Base-by-base conservation (phyloP, 768 basidiomycete genomes). In the Hypsizygus marmoreus region DNA sequence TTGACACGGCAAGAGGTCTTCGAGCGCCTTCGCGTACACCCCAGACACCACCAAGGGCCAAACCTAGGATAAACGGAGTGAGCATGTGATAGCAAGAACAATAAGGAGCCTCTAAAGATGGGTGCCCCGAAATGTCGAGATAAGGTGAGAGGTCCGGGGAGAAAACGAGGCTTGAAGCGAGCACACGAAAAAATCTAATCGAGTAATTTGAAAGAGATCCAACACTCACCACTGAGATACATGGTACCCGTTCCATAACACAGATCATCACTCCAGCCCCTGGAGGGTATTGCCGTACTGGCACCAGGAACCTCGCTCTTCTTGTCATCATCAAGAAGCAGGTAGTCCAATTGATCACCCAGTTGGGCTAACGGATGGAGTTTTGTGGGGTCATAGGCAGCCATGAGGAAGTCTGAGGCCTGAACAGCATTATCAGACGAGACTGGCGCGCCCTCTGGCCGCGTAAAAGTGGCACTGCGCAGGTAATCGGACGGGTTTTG, bases 201-300 rank as follows among this genome's bases (percentile, higher is more conserved):
- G 50, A 74, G 75, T 73, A 76, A 79, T 72, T 74, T 79, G 76
- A 81, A 79, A 76, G 79, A 79, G 77, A 75, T 76, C 66, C 46
- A 49, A 40, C 51, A 85, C 91, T 64, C 64, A 97, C 95, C 95
- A 68, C 89, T 80, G 46, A 99, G 84, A 83, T 99, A 99, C 75
- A 94, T 97, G 56, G 95, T 95, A 53, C 97, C 97, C 60, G 95
- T 97, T 62, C 97, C 97, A 72, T 98, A 97, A 81, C 94, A 97
- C 49, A 99, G 73, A 74, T 99, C 97, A 75, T 99, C 97, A 72
- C 92, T 91, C 95, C 93, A 98, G 53, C 97, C 94, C 74, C 97
- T 77, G 65, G 87, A 90, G 57, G 95, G 94, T 54, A 99, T 81
- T 47, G 95, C 94, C 49, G 90, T 93, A 58, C 77, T 80, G 58